phyloP scores from a whole-genome alignment of 2,329 filamentous ascomycete species.

The Sporothrix phasma region DNA sequence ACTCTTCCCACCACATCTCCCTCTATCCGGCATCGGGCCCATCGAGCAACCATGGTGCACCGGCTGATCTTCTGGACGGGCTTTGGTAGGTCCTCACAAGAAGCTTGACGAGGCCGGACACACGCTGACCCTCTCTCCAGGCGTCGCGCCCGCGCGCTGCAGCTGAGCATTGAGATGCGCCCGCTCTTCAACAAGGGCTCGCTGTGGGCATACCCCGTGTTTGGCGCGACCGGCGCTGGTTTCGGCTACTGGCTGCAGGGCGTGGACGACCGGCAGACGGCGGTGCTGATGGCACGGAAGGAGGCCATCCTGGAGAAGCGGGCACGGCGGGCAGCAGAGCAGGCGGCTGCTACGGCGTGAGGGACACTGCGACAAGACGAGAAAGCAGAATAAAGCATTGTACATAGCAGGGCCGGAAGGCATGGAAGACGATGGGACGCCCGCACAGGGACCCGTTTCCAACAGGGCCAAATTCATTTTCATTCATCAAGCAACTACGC shows the following conservation, averaged over 20 bases:
- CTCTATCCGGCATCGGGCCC: not conserved
- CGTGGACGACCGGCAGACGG: slow-evolving; percentile 73
- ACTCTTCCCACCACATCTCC: not conserved
- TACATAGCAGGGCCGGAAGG: slow-evolving; percentile 6
- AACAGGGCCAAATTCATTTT: not conserved
- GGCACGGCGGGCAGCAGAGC: slow-evolving; percentile 60
- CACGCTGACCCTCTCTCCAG: slow-evolving; percentile 36
- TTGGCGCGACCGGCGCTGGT: slow-evolving; percentile 72
- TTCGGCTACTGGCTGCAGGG: slow-evolving; percentile 97
- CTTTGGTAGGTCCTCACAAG: slow-evolving; percentile 90
- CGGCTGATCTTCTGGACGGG: slow-evolving; percentile 74
- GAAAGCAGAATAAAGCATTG: not conserved
- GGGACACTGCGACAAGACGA: not conserved
- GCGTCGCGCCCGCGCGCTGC: slow-evolving; percentile 89
- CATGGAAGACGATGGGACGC: not conserved
- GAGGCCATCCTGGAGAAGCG: slow-evolving; percentile 80
- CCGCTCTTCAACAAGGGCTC: slow-evolving; percentile 78
- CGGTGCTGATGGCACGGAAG: slow-evolving; percentile 69
- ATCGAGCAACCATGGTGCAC: slow-evolving; percentile 41
- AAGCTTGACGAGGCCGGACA: too few species aligned
- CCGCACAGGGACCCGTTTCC: not conserved
- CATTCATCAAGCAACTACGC: too few species aligned
- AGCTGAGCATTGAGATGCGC: slow-evolving; percentile 97
- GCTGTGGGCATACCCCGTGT: slow-evolving; percentile 87
- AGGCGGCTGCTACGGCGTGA: slow-evolving; percentile 30